Base-by-base conservation (phyloP, 202 grass and related monocot species). In the Panicum hallii region DNA sequence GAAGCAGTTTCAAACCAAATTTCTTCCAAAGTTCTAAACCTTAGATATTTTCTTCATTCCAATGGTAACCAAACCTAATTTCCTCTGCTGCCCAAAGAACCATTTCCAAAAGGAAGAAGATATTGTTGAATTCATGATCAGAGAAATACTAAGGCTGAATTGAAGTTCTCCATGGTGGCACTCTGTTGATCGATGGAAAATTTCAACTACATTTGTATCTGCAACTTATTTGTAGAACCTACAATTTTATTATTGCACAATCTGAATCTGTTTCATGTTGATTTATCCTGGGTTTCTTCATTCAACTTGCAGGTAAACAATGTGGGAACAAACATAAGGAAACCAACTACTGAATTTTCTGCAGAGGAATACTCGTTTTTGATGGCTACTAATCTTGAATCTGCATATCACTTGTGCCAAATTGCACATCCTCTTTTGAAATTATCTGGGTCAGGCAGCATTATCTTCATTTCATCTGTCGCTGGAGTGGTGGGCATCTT, bases 381-480 rank as follows among this genome's bases (percentile, higher is more conserved):
- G 48, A 98, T 95, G 93, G 69, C 60, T 36, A 95, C 93, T 36
- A 98, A 98, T 71, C 88, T 98, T 38, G 95, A 95, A 19, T 98
- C 95, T 63, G 71, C 86, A 0, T 98, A 89, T 81, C 93, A 94
- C 82, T 46, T 93, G 40, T 94, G 89, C 88, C 95, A 98, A 90
- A 79, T 98, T 73, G 83, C 86, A 19, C 95, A 98, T 88, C 91
- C 95, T 87, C 89, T 94, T 87, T 57, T 98, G 42, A 98, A 94
- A 91, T 86, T 78, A 69, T 92, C 95, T 69, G 91, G 88, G 23
- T 86, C 80, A 22, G 91, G 91, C 68, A 98, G 86, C 81, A 92
- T 98, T 77, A 78, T 98, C 26, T 95, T 98, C 74, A 80, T 98
- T 49, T 94, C 95, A 40, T 98, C 95, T 16, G 66, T 98, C 32